Evolutionary conservation across 768 basidiomycete species (phyloP).

Genomic region (Leccinum disarticulatum): DNA sequence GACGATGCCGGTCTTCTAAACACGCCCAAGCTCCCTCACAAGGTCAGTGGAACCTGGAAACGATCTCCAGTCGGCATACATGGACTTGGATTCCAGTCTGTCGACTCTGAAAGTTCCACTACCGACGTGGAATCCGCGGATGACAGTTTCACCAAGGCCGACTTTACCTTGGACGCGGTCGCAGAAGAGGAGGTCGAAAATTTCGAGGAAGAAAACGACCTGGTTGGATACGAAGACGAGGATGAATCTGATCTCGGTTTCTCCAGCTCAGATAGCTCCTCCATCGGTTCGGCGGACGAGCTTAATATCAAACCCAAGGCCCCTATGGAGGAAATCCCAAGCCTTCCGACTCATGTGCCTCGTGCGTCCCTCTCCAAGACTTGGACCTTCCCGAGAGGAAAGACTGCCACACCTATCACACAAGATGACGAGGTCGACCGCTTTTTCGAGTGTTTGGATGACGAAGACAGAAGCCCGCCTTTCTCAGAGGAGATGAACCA

Average conservation of each 20-base stretch:
- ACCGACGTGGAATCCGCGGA: constrained; percentile 69
- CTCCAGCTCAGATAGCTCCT: constrained; percentile 46
- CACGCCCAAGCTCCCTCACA: constrained; percentile 41
- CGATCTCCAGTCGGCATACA: constrained; percentile 26
- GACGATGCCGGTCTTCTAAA: constrained; percentile 42
- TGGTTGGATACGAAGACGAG: constrained; percentile 71
- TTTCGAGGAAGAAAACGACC: constrained; percentile 49
- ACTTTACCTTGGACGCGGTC: constrained; percentile 55
- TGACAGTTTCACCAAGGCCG: constrained; percentile 40
- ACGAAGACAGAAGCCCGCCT: constrained; percentile 52
- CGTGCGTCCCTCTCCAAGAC: constrained; percentile 56
- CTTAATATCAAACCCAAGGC: constrained; percentile 21
- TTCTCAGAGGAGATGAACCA: constrained; percentile 53
- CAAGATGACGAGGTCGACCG: constrained; percentile 58
- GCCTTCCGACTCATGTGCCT: constrained; percentile 29
- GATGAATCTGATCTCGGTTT: constrained; percentile 55
- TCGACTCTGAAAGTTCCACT: constrained; percentile 62
- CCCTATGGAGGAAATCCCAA: constrained; percentile 12
- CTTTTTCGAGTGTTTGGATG: constrained; percentile 72
- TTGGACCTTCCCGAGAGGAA: constrained; percentile 64
- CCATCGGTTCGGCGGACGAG: constrained; percentile 55
- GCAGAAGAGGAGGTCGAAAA: constrained; percentile 51
- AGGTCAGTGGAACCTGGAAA: constrained; percentile 13
- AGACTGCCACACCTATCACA: constrained; percentile 16
- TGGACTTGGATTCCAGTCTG: constrained; percentile 54